Base-by-base conservation (phyloP, 2,329 filamentous ascomycete genomes). In the Penicillium sp. region DNA sequence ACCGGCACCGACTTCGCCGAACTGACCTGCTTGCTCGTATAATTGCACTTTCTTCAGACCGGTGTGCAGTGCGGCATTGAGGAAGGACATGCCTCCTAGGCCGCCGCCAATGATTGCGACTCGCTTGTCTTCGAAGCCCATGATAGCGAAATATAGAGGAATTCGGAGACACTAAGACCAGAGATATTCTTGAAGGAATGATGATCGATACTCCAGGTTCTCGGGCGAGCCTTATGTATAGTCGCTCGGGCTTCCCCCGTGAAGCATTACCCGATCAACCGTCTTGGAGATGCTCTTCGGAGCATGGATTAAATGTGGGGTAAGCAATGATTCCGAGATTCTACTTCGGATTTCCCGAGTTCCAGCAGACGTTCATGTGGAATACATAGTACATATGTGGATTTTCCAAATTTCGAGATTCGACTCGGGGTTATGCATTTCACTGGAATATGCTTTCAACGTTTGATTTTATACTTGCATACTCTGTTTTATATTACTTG, bases 1-100 rank as follows among this genome's bases (percentile, higher is more conserved):
- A 1, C 67, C 67, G 2, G 68, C 67, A 6, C 68, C 68, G 28
- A 70, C 67, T 50, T 69, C 67, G 12, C 57, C 59, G 46, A 70
- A 71, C 19, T 68, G 61, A 1, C 56, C 46, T 3, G 68, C 67
- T 54, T 68, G 65, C 42, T 71, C 68, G 54, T 69, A 69, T 26
- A 69, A 57, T 21, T 62, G 61, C 13, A 68, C 55, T 6, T 67
- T 60, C 35, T 61, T 61, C 22, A 64, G 55, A 4, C 62, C 62
- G 47, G 59, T 54, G 32, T 70, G 61, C 2, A 69, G 58, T 17
- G 66, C 66, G 34, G 65, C 66, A 39, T 66, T 69, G 42, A 69
- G 56, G 44, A 67, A 64, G 5, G 66, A 59, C 55, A 72, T 61
- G 29, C 69, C 68, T 24, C 64, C 66, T 13, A 69, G 61, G 21